phyloP scores from a whole-genome alignment of 305 asterid species.

The Petunia hybrid region DNA sequence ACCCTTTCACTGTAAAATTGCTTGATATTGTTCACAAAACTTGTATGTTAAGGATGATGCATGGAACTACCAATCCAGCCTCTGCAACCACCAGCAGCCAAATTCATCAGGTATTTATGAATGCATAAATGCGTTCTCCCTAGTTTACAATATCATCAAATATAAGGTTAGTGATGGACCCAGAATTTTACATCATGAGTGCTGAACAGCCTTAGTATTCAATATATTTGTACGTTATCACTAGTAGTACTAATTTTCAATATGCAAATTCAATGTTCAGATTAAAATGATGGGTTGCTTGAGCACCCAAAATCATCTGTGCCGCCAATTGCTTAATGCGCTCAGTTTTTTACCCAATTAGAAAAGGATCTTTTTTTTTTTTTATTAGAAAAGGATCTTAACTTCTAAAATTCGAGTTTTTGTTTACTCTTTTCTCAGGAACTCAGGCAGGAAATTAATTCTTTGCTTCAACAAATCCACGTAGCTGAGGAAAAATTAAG shows the following conservation, averaged over 20 bases:
- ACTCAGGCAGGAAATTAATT: slow-evolving; percentile 22
- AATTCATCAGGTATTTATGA: background rate
- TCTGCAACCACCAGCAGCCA: background rate
- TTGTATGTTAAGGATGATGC: slow-evolving; percentile 21
- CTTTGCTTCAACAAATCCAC: slow-evolving; percentile 29
- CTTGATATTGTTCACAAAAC: background rate
- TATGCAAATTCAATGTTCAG: too few species aligned
- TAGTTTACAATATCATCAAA: background rate
- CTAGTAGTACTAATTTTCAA: too few species aligned
- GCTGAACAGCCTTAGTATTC: too few species aligned
- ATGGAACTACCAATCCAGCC: slow-evolving; percentile 12
- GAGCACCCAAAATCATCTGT: too few species aligned
- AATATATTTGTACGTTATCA: too few species aligned
- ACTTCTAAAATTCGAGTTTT: background rate
- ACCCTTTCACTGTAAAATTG: background rate
- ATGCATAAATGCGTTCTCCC: background rate
- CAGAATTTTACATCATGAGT: too few species aligned
- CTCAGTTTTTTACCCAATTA: background rate
- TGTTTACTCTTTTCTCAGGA: slow-evolving; percentile 20
- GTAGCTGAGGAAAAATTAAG: slow-evolving; percentile 37
- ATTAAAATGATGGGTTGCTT: too few species aligned
- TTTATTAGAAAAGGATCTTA: background rate
- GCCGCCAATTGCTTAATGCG: too few species aligned
- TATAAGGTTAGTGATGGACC: too few species aligned
- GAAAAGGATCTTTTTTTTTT: too few species aligned